Conservation (phyloP, 2,329 filamentous ascomycete species). For the Pseudogymnoascus sp. region DNA sequence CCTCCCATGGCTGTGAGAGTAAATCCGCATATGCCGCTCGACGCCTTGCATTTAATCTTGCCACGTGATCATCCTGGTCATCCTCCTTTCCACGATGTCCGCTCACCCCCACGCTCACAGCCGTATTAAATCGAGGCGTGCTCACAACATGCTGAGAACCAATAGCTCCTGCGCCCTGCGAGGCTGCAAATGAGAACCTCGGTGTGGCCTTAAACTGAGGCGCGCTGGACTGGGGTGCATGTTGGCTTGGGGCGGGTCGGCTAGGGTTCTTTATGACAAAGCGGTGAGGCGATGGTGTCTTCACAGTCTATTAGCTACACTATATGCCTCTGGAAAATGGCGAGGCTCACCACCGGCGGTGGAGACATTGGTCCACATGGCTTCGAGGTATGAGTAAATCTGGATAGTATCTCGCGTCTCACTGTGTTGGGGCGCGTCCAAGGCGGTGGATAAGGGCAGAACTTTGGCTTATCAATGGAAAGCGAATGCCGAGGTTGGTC, state of each 20-base stretch:
- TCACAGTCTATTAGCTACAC: conserved; percentile 12
- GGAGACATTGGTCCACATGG: conserved; percentile 23
- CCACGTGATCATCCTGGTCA: neutral
- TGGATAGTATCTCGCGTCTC: neutral
- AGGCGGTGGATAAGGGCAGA: neutral
- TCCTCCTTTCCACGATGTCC: neutral
- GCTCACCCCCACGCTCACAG: neutral
- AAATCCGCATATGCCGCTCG: neutral
- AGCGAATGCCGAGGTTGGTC: neutral
- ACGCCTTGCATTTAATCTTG: neutral
- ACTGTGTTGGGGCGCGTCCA: neutral
- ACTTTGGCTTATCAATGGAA: neutral
- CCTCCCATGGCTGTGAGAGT: neutral
- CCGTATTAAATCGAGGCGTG: neutral
- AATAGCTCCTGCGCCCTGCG: conserved; percentile 15
- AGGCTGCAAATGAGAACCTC: conserved; percentile 27
- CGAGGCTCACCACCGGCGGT: conserved; percentile 25
- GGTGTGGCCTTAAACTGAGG: conserved; percentile 30
- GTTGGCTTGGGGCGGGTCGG: conserved; percentile 18
- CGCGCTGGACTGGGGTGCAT: conserved; percentile 18
- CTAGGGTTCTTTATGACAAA: conserved; percentile 28
- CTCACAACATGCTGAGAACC: neutral
- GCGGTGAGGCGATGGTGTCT: conserved; percentile 33
- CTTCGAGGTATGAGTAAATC: neutral
- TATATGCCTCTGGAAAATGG: neutral